Evolutionary conservation across 495 filamentous ascomycete species (phyloP), one percentile per base, ranked within the genome.

Genomic region (Pseudomonodictys pantanalensis): DNA sequence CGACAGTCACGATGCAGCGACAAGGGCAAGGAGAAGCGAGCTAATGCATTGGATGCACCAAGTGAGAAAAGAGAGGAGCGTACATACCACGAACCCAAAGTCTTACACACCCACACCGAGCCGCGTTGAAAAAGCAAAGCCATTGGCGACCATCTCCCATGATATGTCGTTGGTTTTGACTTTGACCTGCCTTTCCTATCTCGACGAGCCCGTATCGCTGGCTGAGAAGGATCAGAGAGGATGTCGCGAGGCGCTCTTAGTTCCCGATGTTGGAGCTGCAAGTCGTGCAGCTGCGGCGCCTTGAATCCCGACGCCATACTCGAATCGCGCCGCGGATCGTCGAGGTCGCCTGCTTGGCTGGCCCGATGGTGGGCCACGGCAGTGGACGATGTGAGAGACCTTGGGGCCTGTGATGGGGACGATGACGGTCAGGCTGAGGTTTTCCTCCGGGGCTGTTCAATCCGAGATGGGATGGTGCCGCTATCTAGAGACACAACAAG

Each of bases 131-230:
- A 41, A 41, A 41, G 38, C 38, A 15, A 41, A 4, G 38, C 38
- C 15, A 15, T 12, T 35, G 8, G 12, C n/a, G n/a, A n/a, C n/a
- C n/a, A n/a, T n/a, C n/a, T 12, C 38, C 38, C 15, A n/a, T 41
- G 23, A n/a, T 18, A 26, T 20, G 23, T 44, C 45, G 52, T 44
- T 55, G 52, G 52, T 30, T 5, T 55, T 45, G 38, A 22, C 11
- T 22, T 45, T 20, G 52, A 45, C 52, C 52, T 55, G 52, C 52
- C 52, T 55, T 28, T 55, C 45, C 52, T 55, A 30, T 20, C 22
- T 26, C 38, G 38, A 45, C 35, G 3, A 25, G 20, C 17, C 32
- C 38, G 15, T 41, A 18, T n/a, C 38, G 38, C 15, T 41, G 38
- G 38, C 38, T 41, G 12, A 18, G 38, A 18, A 41, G 38, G 41